Base-by-base conservation (phyloP, 495 filamentous ascomycete genomes). In the Pseudomonodictys pantanalensis region DNA sequence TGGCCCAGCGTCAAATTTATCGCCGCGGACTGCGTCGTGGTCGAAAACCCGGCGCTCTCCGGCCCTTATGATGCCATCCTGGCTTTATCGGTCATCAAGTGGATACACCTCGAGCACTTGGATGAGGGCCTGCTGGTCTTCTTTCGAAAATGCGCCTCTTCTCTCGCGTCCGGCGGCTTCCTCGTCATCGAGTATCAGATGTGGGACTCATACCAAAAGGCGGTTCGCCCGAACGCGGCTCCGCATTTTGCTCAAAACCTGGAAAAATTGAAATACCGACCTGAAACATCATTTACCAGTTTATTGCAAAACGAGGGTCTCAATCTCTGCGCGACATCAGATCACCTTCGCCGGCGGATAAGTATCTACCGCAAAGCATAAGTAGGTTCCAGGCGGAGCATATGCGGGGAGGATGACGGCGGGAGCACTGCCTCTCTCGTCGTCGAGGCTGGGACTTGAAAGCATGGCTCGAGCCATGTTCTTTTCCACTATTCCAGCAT, bases 81-180 rank as follows among this genome's bases (percentile, higher is more conserved):
- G 41, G 71, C 73, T 20, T 46, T 77, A 41, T 75, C 70, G 22
- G 69, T 76, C 60, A 60, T 75, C 46, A 76, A 76, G 35, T 76
- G 74, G 74, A 65, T 76, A 15, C 74, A 76, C 44, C 62, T 76
- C 24, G 59, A 69, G 24, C 60, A 67, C 35, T 60, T 55, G 2
- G 74, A 76, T 25, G 1, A 41, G 51, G 71, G 74, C 17, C 56
- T 75, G 23, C 43, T 58, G 15, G 23, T 8, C 2, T 75, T 74
- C 43, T 74, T 76, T 24, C 23, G 15, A 9, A 72, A 71, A 35
- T 70, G 67, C 41, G 41, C 43, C 28, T 35, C 43, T 26, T 66
- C 66, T 10, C 54, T 75, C n/a, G 45, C 33, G 24, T 52, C 56
- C 11, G 67, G 65, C 45, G 74, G 74, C 17, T 57, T 68, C 49